phyloP scores from a whole-genome alignment of 2,329 filamentous ascomycete genomes.

The Gyromitra esculenta region DNA sequence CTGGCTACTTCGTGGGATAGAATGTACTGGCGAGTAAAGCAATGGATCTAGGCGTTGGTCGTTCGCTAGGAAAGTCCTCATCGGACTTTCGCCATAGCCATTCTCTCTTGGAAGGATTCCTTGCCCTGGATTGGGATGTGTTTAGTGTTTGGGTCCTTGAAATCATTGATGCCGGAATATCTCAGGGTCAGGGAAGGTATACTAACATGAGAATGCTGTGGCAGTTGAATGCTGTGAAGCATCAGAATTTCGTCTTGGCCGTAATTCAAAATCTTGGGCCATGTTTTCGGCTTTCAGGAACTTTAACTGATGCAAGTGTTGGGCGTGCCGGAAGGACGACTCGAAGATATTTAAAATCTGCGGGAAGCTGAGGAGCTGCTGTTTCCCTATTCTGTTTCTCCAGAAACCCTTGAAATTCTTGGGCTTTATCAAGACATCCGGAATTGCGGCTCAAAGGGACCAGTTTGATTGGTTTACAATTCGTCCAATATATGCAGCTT shows the following conservation, averaged over 20 bases:
- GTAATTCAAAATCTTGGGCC: neutral
- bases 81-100: neutral
- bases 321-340: neutral
- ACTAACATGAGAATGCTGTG: conserved; percentile 37
- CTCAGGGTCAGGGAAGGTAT: conserved; percentile 29
- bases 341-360: neutral
- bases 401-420: neutral
- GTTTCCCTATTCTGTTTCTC: conserved; percentile 21
- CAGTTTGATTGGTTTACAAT: neutral
- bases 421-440: conserved; percentile 32
- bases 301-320: conserved; percentile 1
- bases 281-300: conserved; percentile 11
- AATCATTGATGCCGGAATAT: neutral
- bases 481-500: neutral
- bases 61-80: neutral
- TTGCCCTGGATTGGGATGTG: conserved; percentile 23
- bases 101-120: neutral
- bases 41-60: neutral
- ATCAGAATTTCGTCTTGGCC: conserved; percentile 42
- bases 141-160: conserved; percentile 5
- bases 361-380: conserved; percentile 5
- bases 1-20: neutral
- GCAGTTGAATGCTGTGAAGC: conserved; percentile 25
- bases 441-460: conserved; percentile 33
- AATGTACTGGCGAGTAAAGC: neutral